Percentiles rank a stretch among this genome's conserved stretches.
phyloP scores from a whole-genome alignment of 2,329 filamentous ascomycete genomes.

The Venturia oleaginea region DNA sequence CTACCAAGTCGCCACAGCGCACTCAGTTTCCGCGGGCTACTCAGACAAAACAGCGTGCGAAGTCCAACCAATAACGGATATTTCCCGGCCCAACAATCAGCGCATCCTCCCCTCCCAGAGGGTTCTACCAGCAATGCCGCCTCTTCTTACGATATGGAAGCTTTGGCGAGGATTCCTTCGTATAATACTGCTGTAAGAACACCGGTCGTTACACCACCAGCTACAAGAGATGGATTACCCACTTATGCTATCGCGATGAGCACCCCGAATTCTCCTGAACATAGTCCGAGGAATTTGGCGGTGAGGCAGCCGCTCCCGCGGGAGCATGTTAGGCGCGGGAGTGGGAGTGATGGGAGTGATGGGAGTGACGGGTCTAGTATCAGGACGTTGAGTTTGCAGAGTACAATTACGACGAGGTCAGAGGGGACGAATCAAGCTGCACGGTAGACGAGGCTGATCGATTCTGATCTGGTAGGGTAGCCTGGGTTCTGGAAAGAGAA shows the following conservation, averaged over 20 bases:
- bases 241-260: conserved; percentile 12
- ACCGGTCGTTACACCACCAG: conserved; percentile 9
- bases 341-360: conserved; percentile 1
- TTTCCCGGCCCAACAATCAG: conserved; percentile 1
- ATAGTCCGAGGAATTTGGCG: neutral
- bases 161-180: conserved; percentile 39
- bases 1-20: neutral
- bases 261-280: conserved; percentile 8
- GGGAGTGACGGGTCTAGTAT: neutral
- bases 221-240: neutral
- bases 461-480: neutral
- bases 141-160: conserved; percentile 35
- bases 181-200: conserved; percentile 41
- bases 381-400: conserved; percentile 2
- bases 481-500: too few relatives aligned
- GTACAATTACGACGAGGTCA: neutral
- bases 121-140: neutral
- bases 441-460: neutral
- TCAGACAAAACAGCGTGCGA: neutral
- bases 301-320: neutral
- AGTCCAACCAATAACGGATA: neutral
- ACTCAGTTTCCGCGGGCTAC: conserved; percentile 2
- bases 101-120: neutral
- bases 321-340: conserved; percentile 4
- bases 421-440: neutral